Evolutionary conservation across 2,329 filamentous ascomycete species (phyloP).

Genomic region (Aspergillus fructus): DNA sequence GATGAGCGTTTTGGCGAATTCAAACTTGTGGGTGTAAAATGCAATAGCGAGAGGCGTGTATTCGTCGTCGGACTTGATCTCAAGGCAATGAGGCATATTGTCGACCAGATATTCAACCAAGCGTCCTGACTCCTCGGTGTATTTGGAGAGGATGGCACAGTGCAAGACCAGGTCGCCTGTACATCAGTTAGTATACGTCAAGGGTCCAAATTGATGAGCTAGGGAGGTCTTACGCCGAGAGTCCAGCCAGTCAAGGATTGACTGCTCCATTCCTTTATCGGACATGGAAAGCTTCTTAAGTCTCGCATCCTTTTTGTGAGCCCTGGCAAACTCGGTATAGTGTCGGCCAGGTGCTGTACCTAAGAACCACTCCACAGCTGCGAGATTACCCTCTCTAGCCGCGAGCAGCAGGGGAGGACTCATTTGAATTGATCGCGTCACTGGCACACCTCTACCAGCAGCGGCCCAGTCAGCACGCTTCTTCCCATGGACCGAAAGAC

Average conservation of each 20-base stretch:
- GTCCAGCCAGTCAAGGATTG: slow-evolving; percentile 31
- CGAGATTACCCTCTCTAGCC: slow-evolving; percentile 53
- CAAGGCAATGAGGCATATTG: slow-evolving; percentile 60
- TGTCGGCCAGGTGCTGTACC: slow-evolving; percentile 66
- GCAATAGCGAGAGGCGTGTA: slow-evolving; percentile 69
- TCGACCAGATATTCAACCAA: slow-evolving; percentile 67
- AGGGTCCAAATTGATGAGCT: background rate
- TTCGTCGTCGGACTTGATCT: slow-evolving; percentile 51
- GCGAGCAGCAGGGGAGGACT: slow-evolving; percentile 34
- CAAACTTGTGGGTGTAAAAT: slow-evolving; percentile 46
- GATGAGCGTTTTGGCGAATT: slow-evolving; percentile 58
- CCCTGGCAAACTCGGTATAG: slow-evolving; percentile 68
- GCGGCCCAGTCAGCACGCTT: slow-evolving; percentile 74
- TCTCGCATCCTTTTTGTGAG: slow-evolving; percentile 60
- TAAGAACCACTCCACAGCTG: slow-evolving; percentile 73
- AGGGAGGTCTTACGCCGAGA: slow-evolving; percentile 49
- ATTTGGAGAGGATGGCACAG: slow-evolving; percentile 56
- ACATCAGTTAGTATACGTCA: background rate
- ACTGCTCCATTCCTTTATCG: slow-evolving; percentile 5
- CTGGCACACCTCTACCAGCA: slow-evolving; percentile 48
- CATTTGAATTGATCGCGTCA: background rate
- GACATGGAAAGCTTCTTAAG: slow-evolving; percentile 62
- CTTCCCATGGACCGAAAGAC: slow-evolving; percentile 71
- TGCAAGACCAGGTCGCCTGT: slow-evolving; percentile 59
- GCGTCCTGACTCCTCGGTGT: slow-evolving; percentile 45